These are phyloP conservation scores for Gnetum montanum DNA, from an alignment of 75 land plant genomes.

Conservation along the genomic window DNA sequence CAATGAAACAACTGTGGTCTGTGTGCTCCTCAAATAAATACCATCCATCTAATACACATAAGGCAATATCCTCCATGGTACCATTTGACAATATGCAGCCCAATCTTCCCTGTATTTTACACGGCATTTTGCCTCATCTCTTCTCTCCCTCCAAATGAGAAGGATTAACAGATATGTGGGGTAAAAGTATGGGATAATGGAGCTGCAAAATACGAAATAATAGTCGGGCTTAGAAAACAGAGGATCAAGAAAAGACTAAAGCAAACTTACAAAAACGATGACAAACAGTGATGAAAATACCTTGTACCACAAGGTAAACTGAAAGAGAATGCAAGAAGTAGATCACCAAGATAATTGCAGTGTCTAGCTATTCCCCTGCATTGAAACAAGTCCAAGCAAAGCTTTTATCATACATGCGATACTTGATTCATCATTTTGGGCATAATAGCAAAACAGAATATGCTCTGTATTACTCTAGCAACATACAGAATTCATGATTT, in stretches of 20 bases:
- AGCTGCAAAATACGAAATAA: too few relatives aligned
- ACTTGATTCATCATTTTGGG: too few relatives aligned
- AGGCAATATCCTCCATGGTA: conserved; percentile 92
- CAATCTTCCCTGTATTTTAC: conserved; percentile 83
- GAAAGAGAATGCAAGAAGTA: conserved; percentile 85
- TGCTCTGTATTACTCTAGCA: too few relatives aligned
- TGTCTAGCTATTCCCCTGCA: conserved; percentile 92
- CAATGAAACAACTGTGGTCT: too few relatives aligned
- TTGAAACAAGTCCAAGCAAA: too few relatives aligned
- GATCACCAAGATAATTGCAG: conserved; percentile 94
- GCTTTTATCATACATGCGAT: too few relatives aligned
- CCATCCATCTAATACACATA: conserved; percentile 54
- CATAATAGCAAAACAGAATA: too few relatives aligned
- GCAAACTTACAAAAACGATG: neutral
- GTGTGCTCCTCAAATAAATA: too few relatives aligned
- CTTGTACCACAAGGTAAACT: conserved; percentile 96
- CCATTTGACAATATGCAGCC: conserved; percentile 76
- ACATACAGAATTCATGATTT: too few relatives aligned
- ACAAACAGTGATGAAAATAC: conserved; percentile 29
- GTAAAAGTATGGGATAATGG: conserved; percentile 93
- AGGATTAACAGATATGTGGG: conserved; percentile 80
- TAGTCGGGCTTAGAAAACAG: neutral
- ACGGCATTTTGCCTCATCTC: conserved; percentile 87
- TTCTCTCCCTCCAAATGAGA: conserved; percentile 88
- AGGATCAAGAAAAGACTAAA: neutral